phyloP scores from a whole-genome alignment of 2,329 filamentous ascomycete species.

The Calonectria hawksworthii region DNA sequence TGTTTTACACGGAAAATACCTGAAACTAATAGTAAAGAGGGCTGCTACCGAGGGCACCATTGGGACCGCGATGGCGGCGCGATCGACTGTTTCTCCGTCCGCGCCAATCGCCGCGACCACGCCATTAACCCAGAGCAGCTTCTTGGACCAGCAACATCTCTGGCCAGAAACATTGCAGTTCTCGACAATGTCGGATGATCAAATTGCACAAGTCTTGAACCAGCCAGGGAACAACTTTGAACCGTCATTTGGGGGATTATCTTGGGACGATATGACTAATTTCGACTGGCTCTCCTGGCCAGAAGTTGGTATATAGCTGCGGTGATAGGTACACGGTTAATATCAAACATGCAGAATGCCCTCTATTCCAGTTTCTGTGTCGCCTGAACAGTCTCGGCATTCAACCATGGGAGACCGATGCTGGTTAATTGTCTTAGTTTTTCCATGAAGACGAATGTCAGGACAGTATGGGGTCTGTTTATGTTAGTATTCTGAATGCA shows the following conservation, averaged over 20 bases:
- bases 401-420: conserved; percentile 39
- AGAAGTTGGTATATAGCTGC: conserved; percentile 55
- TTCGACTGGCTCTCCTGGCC: conserved; percentile 71
- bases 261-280: conserved; percentile 71
- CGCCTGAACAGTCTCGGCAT: conserved; percentile 16
- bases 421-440: conserved; percentile 54
- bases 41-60: conserved; percentile 45
- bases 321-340: neutral
- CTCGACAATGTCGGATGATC: conserved; percentile 78
- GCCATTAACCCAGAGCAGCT: conserved; percentile 39
- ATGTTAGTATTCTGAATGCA: rapidly evolving
- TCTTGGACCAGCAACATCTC: conserved; percentile 49
- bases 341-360: neutral
- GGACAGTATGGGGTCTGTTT: conserved; percentile 57
- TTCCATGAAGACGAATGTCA: conserved; percentile 63
- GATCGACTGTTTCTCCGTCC: conserved; percentile 26
- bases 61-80: conserved; percentile 27
- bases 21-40: conserved; percentile 59
- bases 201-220: conserved; percentile 76
- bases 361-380: conserved; percentile 32
- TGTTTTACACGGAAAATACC: conserved; percentile 61
- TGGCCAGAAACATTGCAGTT: conserved; percentile 71
- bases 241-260: conserved; percentile 66
- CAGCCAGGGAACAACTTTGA: conserved; percentile 73
- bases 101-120: conserved; percentile 34